Evolutionary conservation across 2,329 filamentous ascomycete species (phyloP).

Genomic region (Aspergillus fischeri): DNA sequence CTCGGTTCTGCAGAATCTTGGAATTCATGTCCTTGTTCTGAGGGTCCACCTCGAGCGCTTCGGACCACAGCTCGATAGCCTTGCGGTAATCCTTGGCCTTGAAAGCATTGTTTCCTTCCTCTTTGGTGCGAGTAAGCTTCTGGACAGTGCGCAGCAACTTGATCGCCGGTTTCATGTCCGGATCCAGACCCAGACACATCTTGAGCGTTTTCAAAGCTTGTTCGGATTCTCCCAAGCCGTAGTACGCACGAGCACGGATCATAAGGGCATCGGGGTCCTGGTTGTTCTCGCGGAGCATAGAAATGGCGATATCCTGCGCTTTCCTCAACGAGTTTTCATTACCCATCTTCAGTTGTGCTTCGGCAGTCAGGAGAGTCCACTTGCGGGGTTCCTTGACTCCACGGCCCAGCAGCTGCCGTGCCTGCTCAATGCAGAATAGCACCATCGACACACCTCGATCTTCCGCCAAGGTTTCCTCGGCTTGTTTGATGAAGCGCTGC

Average conservation of each 20-base stretch:
- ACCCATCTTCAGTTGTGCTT: slow-evolving; percentile 90
- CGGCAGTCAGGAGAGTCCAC: slow-evolving; percentile 89
- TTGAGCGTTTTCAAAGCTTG: slow-evolving; percentile 91
- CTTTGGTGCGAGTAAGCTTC: slow-evolving; percentile 88
- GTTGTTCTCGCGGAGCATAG: slow-evolving; percentile 75
- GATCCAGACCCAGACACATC: slow-evolving; percentile 83
- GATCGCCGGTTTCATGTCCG: slow-evolving; percentile 82
- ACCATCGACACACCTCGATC: slow-evolving; percentile 87
- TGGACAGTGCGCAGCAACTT: slow-evolving; percentile 87
- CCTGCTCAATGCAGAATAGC: slow-evolving; percentile 84
- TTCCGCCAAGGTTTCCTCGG: slow-evolving; percentile 69
- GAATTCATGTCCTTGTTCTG: slow-evolving; percentile 88
- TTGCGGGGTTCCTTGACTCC: slow-evolving; percentile 80
- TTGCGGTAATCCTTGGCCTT: slow-evolving; percentile 75
- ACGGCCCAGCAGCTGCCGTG: slow-evolving; percentile 71
- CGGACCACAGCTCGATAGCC: slow-evolving; percentile 79
- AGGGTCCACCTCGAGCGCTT: slow-evolving; percentile 80
- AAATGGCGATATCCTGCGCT: slow-evolving; percentile 89
- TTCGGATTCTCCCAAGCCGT: slow-evolving; percentile 88
- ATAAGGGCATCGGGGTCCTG: slow-evolving; percentile 93
- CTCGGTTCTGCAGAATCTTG: slow-evolving; percentile 91
- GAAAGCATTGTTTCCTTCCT: slow-evolving; percentile 86
- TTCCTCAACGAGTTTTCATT: slow-evolving; percentile 84
- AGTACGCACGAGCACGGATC: slow-evolving; percentile 79
- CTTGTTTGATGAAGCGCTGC: slow-evolving; percentile 74